Conservation (phyloP, 225 moss, liverwort and hornwort species). For the Lunularia cruciata region DNA sequence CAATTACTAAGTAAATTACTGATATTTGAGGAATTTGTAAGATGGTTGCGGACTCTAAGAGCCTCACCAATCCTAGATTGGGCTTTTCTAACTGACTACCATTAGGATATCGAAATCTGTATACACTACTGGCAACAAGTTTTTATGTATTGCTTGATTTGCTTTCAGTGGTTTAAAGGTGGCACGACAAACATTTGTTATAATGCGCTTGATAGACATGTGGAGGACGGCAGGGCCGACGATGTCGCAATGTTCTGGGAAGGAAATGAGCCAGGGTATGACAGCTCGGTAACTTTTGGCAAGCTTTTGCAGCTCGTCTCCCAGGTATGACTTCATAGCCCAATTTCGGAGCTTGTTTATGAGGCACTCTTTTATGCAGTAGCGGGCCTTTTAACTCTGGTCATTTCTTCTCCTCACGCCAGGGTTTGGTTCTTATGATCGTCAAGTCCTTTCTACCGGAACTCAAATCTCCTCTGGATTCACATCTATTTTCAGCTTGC, state of each 20-base stretch:
- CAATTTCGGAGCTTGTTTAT: not conserved
- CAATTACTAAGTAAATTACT: no score
- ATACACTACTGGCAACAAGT: no score
- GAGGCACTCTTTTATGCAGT: not conserved
- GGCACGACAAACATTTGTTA: slow-evolving; percentile 84
- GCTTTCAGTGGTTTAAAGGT: slow-evolving; percentile 83
- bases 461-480: not conserved
- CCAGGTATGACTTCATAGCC: slow-evolving; percentile 38
- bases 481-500: slow-evolving; percentile 48
- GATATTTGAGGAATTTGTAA: no score
- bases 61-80: no score
- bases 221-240: slow-evolving; percentile 67
- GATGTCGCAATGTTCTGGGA: slow-evolving; percentile 80
- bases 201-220: slow-evolving; percentile 86
- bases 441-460: not conserved
- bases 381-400: not conserved
- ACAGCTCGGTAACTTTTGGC: slow-evolving; percentile 54
- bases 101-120: no score
- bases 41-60: no score
- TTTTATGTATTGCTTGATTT: no score
- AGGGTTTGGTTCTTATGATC: no score
- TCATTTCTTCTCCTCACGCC: no score
- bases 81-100: no score
- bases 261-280: slow-evolving; percentile 70
- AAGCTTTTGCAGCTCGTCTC: slow-evolving; percentile 57